Evolutionary conservation across 768 basidiomycete genomes (phyloP), one percentile per base, ranked within the genome.

Genomic region (Calocera cornea): DNA sequence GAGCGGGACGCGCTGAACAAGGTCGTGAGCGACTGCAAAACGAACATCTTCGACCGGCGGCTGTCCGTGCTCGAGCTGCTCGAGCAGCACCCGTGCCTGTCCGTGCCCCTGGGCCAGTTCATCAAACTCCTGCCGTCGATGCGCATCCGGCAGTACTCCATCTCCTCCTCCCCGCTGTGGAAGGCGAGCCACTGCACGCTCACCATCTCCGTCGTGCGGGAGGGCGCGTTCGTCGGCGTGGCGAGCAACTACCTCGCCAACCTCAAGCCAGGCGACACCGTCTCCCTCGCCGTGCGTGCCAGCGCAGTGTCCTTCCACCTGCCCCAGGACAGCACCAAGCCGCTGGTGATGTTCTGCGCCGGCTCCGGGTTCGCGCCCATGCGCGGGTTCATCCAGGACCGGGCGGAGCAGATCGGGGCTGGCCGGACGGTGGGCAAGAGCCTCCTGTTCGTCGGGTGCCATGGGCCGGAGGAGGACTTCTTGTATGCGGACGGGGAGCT

Each of bases 381-480:
- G 78, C 77, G 81, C 41, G 81, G 79, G 0, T 83, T 83, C 75
- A 76, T 83, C 44, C 82, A 82, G 72, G 82, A 83, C 69, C 78
- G 82, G 5, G 79, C 80, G 22, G 71, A 77, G 64, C 81, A 82
- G 72, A 80, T 79, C 72, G 72, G 73, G 31, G 75, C 79, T 10
- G 81, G 81, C 0, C 72, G 80, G 14, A 74, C 79, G 24, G 78
- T 81, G 8, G 80, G 79, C 2, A 72, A 74, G 68, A 75, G 77
- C 63, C 66, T 81, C 24, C 71, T 83, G 38, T 83, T 82, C 77
- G 82, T 81, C 69, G 82, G 82, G 1, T 83, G 82, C 71, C 73
- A 79, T 8, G 70, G 76, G 2, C 79, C 80, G 12, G 72, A 76
- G 11, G 77, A 74, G 60, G 82, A 83, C 70, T 80, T 76, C 69